Evolutionary conservation across 2,329 filamentous ascomycete species (phyloP).

Genomic region (Aureobasidium sp.): DNA sequence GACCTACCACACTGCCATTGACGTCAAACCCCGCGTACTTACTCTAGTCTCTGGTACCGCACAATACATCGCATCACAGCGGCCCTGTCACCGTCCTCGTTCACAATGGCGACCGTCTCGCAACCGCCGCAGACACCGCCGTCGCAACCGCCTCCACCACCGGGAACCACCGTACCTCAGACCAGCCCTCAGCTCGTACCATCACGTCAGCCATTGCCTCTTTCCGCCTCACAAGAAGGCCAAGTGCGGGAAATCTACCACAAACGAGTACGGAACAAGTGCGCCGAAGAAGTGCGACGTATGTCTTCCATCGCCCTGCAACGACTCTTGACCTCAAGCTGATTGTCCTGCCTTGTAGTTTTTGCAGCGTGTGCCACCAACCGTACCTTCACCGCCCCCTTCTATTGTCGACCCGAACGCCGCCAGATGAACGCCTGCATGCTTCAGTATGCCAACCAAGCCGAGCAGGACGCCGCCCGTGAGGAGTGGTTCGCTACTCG

Average conservation of each 20-base stretch:
- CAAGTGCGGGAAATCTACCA: slow-evolving; percentile 78
- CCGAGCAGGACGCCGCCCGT: slow-evolving; percentile 78
- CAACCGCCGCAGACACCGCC: slow-evolving; percentile 12
- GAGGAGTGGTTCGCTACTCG: slow-evolving; percentile 87
- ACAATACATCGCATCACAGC: not conserved
- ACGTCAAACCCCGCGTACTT: not conserved
- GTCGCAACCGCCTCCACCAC: not conserved
- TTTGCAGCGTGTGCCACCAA: slow-evolving; percentile 86
- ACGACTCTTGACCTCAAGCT: not conserved
- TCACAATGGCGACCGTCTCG: slow-evolving; percentile 12
- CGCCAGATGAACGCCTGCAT: slow-evolving; percentile 92
- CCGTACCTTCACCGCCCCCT: slow-evolving; percentile 81
- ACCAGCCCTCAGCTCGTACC: slow-evolving; percentile 9
- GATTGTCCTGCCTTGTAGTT: slow-evolving; percentile 44
- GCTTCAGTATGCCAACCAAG: slow-evolving; percentile 74
- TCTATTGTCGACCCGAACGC: slow-evolving; percentile 73
- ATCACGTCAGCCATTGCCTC: slow-evolving; percentile 67
- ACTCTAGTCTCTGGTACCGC: no score
- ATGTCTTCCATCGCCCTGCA: slow-evolving; percentile 11
- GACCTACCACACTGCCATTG: not conserved
- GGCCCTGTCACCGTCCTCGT: not conserved
- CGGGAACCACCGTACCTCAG: not conserved
- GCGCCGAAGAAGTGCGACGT: slow-evolving; percentile 53
- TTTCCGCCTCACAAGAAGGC: slow-evolving; percentile 73
- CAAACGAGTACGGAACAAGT: slow-evolving; percentile 68